These are phyloP conservation scores for Aspergillus conjunctus DNA, from an alignment of 495 filamentous ascomycete species.

Conservation along the genomic window DNA sequence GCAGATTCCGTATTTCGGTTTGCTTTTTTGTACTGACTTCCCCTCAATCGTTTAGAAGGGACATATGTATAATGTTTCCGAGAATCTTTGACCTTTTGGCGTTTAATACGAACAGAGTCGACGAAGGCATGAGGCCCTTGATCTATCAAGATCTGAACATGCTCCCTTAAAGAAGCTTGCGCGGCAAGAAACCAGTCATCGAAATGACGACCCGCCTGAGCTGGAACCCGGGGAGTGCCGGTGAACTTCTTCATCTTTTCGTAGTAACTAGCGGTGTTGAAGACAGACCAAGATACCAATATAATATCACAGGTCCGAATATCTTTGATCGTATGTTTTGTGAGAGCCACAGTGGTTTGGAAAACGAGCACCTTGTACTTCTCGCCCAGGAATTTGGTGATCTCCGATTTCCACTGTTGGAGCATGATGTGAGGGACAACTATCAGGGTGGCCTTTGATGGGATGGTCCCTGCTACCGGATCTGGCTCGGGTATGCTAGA, in stretches of 20 bases:
- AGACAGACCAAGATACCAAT: conserved; percentile 52
- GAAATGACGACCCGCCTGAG: conserved; percentile 48
- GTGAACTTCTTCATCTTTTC: conserved; percentile 53
- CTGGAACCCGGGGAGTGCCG: conserved; percentile 46
- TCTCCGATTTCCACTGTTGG: conserved; percentile 67
- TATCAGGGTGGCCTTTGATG: conserved; percentile 68
- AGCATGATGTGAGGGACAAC: conserved; percentile 64
- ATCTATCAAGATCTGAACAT: conserved; percentile 40
- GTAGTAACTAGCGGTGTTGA: conserved; percentile 51
- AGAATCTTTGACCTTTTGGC: conserved; percentile 21
- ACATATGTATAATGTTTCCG: conserved; percentile 30
- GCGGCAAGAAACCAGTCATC: conserved; percentile 57
- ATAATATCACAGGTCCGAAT: conserved; percentile 59
- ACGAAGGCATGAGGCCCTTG: conserved; percentile 32
- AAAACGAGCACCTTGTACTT: conserved; percentile 49
- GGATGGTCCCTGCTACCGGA: conserved; percentile 38
- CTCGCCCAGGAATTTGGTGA: conserved; percentile 56
- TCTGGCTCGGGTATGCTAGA: not conserved
- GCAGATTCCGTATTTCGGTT: conserved; percentile 2
- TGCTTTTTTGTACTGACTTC: conserved; percentile 23
- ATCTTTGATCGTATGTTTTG: conserved; percentile 35
- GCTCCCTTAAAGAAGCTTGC: conserved; percentile 37
- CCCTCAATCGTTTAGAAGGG: conserved; percentile 38
- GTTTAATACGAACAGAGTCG: conserved; percentile 30
- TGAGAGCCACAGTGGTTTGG: conserved; percentile 30